Evolutionary conservation across 441 rosid species (phyloP), one percentile per base, ranked within the genome.

Genomic region (Francoa sonchifolia): DNA sequence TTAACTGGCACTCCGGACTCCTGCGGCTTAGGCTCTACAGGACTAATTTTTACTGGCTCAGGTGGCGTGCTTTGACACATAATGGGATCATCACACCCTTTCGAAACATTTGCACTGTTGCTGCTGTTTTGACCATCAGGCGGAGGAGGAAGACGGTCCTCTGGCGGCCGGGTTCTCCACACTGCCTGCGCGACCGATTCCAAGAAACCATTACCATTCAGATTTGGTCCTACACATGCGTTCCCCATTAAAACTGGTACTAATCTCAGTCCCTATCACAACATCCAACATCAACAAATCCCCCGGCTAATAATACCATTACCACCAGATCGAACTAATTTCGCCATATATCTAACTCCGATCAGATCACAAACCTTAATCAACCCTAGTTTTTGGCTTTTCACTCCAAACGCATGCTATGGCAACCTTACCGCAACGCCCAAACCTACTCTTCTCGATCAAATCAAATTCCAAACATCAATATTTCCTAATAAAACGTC

Each of bases 171-270:
- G 43, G 55, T 62, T 4, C 82, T 66, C 85, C 85, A 84, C 19
- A 84, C 74, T 4, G 86, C 83, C 3, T 75, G 85, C 21, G 74
- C 72, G 50, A 85, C 84, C 41, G 82, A 69, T 58, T 73, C 72
- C 3, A 84, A 42, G 65, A 89, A 84, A 56, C 83, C 97, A 52
- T 63, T 73, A 54, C 65, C 37, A 15, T 67, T 71, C 15, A 66
- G 62, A 47, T 56, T 84, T 60, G 94, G 97, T 16, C 95, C 95
- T 26, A 67, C 76, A 50, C 95, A 84, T 42, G 76, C 54, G 54
- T 89, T 89, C 68, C 96, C 98, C 96, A 89, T 89, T 61, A 63
- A 58, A 44, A 22, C 4, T n/a, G 3, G 18, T 19, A 11, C 19
- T 31, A 48, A 40, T 27, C 42, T 62, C 64, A 67, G 46, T 58